Base-by-base conservation (phyloP, 148 eudicot genomes). In the Euryodendron excelsum region DNA sequence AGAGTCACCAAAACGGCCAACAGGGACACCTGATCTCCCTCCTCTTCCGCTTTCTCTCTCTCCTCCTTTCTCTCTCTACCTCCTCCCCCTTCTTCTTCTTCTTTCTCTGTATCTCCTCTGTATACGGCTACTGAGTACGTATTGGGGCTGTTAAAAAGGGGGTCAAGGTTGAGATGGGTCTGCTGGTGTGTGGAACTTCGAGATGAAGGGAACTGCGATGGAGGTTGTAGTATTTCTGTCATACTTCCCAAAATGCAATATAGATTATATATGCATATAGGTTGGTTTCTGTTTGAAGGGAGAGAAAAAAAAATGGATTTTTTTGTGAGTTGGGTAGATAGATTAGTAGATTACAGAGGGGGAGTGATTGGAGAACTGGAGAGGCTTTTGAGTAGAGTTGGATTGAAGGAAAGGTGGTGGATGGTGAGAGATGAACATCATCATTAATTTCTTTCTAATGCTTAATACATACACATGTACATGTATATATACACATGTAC, bases 321-420 rank as follows among this genome's bases (percentile, higher is more conserved):
- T 5, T 39, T 36, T 66, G 50, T 80, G 50, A 77, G 61, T 11
- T 66, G 64, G 79, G 68, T 75, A 47, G 66, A 77, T 71, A 65
- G 80, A 63, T 81, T 78, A 82, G 73, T 52, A 77, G 80, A 85
- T 76, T 69, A 72, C 21, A 60, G 55, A 44, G 80, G 27, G 73
- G 79, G 45, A 37, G 67, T 50, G 14, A 25, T 58, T 21, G n/a
- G n/a, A 27, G 23, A 31, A 68, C 45, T 67, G 63, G n/a, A 58
- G 80, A 70, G 36, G 4, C 10, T 36, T 65, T 80, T 72, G 74
- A 74, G 86, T 87, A 65, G 98, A 94, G 98, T 94, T 91, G 86
- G 92, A 87, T 89, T 87, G 86, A 94, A 94, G 98, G 78, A 88
- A 92, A 78, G 81, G 84, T 66, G 76, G 84, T 85, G 90, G 92